A percentile compares a stretch with the other conserved stretches of the same genome.
These are phyloP conservation scores for Microglena sp. DNA, from an alignment of 139 green algal genomes.

Conservation along the genomic window DNA sequence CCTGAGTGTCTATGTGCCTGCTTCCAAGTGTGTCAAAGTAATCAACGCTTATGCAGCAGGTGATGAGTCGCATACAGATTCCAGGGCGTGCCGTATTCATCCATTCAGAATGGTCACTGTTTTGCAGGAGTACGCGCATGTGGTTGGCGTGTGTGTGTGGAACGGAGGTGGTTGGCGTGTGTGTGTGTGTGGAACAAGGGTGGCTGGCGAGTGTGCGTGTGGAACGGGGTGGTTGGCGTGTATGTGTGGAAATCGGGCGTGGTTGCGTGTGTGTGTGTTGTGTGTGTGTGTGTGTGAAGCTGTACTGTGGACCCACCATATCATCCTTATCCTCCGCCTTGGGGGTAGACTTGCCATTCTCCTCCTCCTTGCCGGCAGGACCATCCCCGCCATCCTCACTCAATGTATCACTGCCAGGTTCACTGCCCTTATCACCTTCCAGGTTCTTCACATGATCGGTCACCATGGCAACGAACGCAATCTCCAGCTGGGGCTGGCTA, in stretches of 20 bases:
- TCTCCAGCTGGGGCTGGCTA: slow-evolving; percentile 2
- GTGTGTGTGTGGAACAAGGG: no score
- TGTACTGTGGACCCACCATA: no score
- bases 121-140: no score
- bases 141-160: no score
- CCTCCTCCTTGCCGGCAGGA: background rate
- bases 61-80: no score
- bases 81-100: no score
- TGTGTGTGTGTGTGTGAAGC: background rate
- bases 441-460: slow-evolving; percentile 13
- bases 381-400: background rate
- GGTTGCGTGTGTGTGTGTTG: background rate
- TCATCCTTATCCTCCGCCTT: background rate
- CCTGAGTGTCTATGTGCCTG: no score
- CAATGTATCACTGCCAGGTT: no score
- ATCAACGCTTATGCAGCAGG: no score
- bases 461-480: slow-evolving; percentile 19
- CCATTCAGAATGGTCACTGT: no score
- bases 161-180: no score
- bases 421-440: background rate
- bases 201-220: background rate
- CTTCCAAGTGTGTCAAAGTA: no score
- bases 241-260: background rate
- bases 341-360: background rate
- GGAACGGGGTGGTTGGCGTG: background rate